Conservation (phyloP, 2,329 filamentous ascomycete species). For the Aspergillus pseudoterreus region DNA sequence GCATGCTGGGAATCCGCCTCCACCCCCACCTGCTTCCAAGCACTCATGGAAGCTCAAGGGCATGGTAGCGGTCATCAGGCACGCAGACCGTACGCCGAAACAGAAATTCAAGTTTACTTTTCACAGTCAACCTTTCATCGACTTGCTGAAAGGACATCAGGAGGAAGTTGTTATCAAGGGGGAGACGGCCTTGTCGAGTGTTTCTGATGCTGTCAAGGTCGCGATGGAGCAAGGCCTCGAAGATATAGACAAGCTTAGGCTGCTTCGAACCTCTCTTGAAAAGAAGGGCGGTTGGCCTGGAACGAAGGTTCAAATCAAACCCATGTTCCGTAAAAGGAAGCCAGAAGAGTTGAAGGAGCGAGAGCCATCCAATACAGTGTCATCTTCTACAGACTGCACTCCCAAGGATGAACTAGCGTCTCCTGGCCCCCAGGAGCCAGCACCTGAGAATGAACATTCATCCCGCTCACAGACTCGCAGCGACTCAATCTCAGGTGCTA, state of each 20-base stretch:
- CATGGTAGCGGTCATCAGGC: conserved; percentile 91
- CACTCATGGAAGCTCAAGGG: conserved; percentile 98
- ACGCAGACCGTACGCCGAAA: conserved; percentile 95
- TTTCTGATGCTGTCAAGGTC: conserved; percentile 79
- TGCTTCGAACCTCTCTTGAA: conserved; percentile 78
- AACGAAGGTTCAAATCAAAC: conserved; percentile 98
- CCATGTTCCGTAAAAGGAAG: conserved; percentile 92
- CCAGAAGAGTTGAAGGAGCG: conserved; percentile 53
- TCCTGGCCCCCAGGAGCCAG: conserved; percentile 15
- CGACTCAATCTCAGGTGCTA: conserved; percentile 84
- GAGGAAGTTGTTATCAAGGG: conserved; percentile 94
- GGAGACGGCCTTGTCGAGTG: conserved; percentile 81
- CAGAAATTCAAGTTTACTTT: conserved; percentile 99
- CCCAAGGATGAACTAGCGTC: conserved; percentile 20
- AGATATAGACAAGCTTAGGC: conserved; percentile 79
- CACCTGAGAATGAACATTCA: conserved; percentile 28
- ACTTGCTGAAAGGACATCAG: conserved; percentile 88
- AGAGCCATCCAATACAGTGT: conserved; percentile 15
- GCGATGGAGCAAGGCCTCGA: conserved; percentile 78
- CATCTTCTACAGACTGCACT: conserved; percentile 7
- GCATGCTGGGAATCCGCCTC: conserved; percentile 36
- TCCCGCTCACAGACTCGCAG: conserved; percentile 60
- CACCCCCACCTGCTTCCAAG: conserved; percentile 65
- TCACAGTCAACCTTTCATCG: conserved; percentile 92
- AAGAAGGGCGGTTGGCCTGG: conserved; percentile 94